A percentile compares a stretch with the other conserved stretches of the same genome.
Evolutionary conservation across 768 basidiomycete genomes (phyloP).

Genomic region (Rhizopogon vesiculosus): DNA sequence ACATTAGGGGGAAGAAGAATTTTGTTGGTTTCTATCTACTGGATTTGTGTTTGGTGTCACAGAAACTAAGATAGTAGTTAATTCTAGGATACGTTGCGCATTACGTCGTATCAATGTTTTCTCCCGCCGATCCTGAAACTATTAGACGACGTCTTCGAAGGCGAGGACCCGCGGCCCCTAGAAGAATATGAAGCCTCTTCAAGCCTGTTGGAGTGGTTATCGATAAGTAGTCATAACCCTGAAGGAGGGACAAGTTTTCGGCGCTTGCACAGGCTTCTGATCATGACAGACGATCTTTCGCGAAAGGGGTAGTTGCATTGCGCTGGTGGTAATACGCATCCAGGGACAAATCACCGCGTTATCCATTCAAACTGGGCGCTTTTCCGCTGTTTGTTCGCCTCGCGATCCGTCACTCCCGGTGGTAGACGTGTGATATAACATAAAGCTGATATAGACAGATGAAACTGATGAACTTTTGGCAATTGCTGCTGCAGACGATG

Average conservation of each 20-base stretch:
- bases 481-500: too few relatives aligned
- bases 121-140: neutral
- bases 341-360: neutral
- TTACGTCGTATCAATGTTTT: neutral
- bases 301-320: neutral
- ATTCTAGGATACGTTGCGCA: too few relatives aligned
- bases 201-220: too few relatives aligned
- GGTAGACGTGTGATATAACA: neutral
- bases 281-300: neutral
- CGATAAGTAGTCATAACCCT: neutral
- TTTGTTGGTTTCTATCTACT: neutral
- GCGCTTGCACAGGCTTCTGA: neutral
- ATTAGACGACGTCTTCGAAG: too few relatives aligned
- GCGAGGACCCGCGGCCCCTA: conserved; percentile 1
- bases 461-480: too few relatives aligned
- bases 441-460: neutral
- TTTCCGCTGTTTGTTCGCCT: conserved; percentile 58
- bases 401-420: too few relatives aligned
- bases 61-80: too few relatives aligned
- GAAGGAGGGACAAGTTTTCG: neutral
- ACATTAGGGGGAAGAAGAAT: neutral
- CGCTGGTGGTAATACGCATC: neutral
- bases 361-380: conserved; percentile 69
- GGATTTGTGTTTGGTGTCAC: too few relatives aligned
- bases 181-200: neutral